phyloP scores from a whole-genome alignment of 805 yeast genomes.

The Ogataea methanolica region DNA sequence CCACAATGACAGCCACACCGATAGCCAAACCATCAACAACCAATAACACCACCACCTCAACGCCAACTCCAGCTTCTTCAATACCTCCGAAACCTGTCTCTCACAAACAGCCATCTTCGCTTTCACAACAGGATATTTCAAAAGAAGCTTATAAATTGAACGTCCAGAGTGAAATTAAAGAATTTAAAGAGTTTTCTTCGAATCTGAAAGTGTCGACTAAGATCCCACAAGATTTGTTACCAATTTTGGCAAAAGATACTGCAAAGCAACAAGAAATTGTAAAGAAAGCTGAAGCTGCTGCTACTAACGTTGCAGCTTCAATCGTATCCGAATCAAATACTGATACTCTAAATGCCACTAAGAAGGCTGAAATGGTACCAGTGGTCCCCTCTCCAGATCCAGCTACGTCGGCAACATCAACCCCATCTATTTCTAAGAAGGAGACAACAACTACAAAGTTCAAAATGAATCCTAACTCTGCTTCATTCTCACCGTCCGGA shows the following conservation, averaged over 20 bases:
- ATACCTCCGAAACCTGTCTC: slow-evolving; percentile 15
- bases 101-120: slow-evolving; percentile 1
- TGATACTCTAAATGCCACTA: background rate
- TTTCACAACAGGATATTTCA: slow-evolving; percentile 5
- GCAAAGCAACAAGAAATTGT: slow-evolving; percentile 58
- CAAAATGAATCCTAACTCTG: slow-evolving; percentile 67
- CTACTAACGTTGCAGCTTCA: slow-evolving; percentile 5
- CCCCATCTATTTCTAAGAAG: slow-evolving; percentile 31
- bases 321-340: slow-evolving; percentile 10
- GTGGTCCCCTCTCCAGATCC: background rate
- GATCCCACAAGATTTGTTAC: slow-evolving; percentile 59
- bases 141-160: slow-evolving; percentile 40
- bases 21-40: slow-evolving; percentile 2
- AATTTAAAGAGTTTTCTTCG: slow-evolving; percentile 73
- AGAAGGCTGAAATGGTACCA: background rate
- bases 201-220: slow-evolving; percentile 57
- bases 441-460: slow-evolving; percentile 52
- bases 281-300: slow-evolving; percentile 23
- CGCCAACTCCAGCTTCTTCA: slow-evolving; percentile 12
- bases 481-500: slow-evolving; percentile 51
- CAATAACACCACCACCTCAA: background rate
- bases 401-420: slow-evolving; percentile 1
- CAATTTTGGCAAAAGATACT: slow-evolving; percentile 65
- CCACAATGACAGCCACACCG: background rate
- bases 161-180: slow-evolving; percentile 61